phyloP scores from a whole-genome alignment of 805 yeast species.

The Hyphopichia homilentoma region DNA sequence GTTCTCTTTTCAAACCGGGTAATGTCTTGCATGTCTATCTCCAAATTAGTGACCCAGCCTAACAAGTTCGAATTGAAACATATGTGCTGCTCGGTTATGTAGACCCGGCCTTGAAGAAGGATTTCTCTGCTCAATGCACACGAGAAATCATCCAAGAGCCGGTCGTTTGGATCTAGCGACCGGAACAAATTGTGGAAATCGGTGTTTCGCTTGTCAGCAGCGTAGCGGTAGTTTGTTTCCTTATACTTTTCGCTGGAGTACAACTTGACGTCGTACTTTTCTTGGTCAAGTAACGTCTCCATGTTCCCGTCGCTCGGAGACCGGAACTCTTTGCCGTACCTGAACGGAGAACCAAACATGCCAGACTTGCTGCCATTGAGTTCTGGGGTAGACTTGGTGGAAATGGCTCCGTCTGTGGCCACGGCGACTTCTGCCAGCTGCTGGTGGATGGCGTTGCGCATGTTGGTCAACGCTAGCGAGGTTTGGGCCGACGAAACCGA shows the following conservation, averaged over 20 bases:
- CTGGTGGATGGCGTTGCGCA: slow-evolving; percentile 2
- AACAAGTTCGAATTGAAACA: slow-evolving; percentile 85
- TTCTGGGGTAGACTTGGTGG: background rate
- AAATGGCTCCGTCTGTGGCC: too few species aligned
- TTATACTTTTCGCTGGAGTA: slow-evolving; percentile 58
- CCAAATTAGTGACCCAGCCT: slow-evolving; percentile 86
- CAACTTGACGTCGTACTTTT: slow-evolving; percentile 35
- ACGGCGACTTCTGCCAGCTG: too few species aligned
- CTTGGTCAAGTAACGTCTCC: slow-evolving; percentile 5
- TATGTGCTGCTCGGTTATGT: slow-evolving; percentile 69
- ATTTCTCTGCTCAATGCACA: slow-evolving; percentile 90
- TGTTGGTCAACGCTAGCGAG: slow-evolving; percentile 2
- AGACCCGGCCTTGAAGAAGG: slow-evolving; percentile 81
- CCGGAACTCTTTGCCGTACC: too few species aligned
- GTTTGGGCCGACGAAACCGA: background rate
- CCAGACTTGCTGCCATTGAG: background rate
- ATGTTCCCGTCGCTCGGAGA: slow-evolving; percentile 26
- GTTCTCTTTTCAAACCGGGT: slow-evolving; percentile 70
- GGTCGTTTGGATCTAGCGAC: slow-evolving; percentile 63
- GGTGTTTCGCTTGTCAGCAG: slow-evolving; percentile 57
- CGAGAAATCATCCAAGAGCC: slow-evolving; percentile 78
- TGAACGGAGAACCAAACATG: too few species aligned
- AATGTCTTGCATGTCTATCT: slow-evolving; percentile 70
- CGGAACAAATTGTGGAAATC: slow-evolving; percentile 79
- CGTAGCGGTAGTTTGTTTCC: slow-evolving; percentile 59